These are phyloP conservation scores for Volutella citrinella DNA, from an alignment of 2,329 filamentous ascomycete species.

Conservation along the genomic window DNA sequence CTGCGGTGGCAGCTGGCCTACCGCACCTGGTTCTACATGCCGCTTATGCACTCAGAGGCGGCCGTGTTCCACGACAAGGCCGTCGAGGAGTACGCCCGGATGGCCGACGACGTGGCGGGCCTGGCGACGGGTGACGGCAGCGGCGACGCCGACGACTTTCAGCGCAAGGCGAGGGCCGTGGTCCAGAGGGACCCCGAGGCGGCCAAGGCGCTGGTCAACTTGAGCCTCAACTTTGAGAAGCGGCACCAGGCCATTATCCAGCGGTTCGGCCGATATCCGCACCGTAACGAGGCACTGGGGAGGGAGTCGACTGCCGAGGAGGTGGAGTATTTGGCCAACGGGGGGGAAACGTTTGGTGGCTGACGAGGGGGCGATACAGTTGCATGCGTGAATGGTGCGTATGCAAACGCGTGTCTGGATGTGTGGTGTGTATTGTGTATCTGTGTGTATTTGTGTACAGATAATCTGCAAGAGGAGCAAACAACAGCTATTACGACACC, in stretches of 20 bases:
- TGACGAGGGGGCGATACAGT: too few species aligned
- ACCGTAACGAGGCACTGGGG: constrained; percentile 51
- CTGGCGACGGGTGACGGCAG: constrained; percentile 23
- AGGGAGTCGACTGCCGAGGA: constrained; percentile 49
- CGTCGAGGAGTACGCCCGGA: constrained; percentile 26
- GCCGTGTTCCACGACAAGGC: constrained; percentile 41
- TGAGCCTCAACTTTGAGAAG: constrained; percentile 33
- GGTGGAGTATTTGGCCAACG: constrained; percentile 44
- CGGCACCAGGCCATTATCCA: constrained; percentile 49
- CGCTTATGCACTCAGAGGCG: constrained; percentile 58
- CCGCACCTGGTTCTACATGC: constrained; percentile 57
- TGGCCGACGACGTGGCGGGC: constrained; percentile 31
- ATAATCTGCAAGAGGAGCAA: too few species aligned
- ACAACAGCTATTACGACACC: too few species aligned
- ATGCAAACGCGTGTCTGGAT: too few species aligned
- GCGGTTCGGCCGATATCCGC: constrained; percentile 57
- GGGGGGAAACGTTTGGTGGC: constrained; percentile 37
- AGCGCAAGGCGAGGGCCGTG: constrained; percentile 24
- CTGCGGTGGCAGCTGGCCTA: constrained; percentile 35
- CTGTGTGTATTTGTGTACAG: too few species aligned
- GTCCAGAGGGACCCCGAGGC: constrained; percentile 24
- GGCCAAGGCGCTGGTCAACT: constrained; percentile 20
- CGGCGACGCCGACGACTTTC: constrained; percentile 18
- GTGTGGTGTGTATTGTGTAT: too few species aligned
- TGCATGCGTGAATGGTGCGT: too few species aligned